These are phyloP conservation scores for Harringtonia aguacate DNA, from an alignment of 2,329 filamentous ascomycete species.

Conservation along the genomic window DNA sequence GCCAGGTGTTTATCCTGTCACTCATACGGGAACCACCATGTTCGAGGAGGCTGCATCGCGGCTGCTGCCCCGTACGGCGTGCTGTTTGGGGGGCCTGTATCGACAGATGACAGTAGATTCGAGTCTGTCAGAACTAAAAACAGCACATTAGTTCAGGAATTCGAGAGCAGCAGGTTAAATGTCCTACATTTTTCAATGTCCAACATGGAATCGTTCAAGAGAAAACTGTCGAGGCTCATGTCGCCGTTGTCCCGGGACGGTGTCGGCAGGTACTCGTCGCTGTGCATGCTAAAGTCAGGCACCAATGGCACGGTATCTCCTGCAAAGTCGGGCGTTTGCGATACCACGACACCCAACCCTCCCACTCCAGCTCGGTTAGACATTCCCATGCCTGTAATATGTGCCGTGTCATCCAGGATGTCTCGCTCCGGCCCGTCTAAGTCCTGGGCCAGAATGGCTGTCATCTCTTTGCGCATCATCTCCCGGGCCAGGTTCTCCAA, in stretches of 20 bases:
- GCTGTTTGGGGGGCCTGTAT: no score
- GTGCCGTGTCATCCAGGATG: no score
- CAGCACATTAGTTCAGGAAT: not conserved
- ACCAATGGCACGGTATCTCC: not conserved
- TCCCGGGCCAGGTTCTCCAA: not conserved
- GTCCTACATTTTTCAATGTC: not conserved
- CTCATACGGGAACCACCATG: not conserved
- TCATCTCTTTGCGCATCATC: not conserved
- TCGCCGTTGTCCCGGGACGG: no score
- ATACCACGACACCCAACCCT: no score
- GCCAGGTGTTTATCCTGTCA: no score
- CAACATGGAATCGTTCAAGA: not conserved
- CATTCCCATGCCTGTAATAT: no score
- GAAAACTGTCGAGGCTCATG: not conserved
- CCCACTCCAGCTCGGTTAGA: no score
- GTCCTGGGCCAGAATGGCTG: not conserved
- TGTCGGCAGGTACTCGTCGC: no score
- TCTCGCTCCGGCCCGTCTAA: no score
- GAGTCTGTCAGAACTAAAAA: not conserved
- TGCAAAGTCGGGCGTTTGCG: no score
- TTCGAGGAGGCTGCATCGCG: not conserved
- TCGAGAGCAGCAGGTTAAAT: not conserved
- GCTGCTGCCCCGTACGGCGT: not conserved
- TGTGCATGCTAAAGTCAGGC: not conserved
- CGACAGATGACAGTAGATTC: not conserved